Conservation (phyloP, 495 filamentous ascomycete genomes). For the Pseudoneurospora amorphoporcata region DNA sequence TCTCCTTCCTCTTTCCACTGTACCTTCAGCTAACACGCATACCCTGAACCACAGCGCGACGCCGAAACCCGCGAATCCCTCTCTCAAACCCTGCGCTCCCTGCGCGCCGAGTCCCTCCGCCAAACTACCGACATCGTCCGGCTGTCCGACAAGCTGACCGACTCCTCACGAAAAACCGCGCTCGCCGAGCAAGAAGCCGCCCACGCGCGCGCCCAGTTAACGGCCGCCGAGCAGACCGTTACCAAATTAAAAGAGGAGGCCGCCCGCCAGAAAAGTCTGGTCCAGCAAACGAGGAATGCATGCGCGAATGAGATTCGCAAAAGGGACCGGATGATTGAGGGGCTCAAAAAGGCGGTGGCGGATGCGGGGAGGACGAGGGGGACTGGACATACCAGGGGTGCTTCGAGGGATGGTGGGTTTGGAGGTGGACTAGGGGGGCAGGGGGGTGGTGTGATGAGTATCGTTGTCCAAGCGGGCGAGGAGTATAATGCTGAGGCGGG, state of each 20-base stretch:
- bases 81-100: slow-evolving; percentile 63
- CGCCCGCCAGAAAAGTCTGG: slow-evolving; percentile 59
- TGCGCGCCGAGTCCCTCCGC: slow-evolving; percentile 61
- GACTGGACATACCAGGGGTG: not conserved
- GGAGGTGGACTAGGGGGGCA: slow-evolving; percentile 17
- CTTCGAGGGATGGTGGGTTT: not conserved
- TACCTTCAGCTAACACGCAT: not conserved
- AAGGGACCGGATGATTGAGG: slow-evolving; percentile 78
- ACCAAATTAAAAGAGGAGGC: slow-evolving; percentile 71
- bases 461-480: slow-evolving; percentile 31
- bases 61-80: slow-evolving; percentile 73
- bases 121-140: slow-evolving; percentile 49
- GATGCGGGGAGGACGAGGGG: slow-evolving; percentile 40
- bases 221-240: slow-evolving; percentile 58
- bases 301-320: slow-evolving; percentile 91
- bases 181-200: slow-evolving; percentile 65
- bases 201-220: slow-evolving; percentile 54
- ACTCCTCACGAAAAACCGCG: slow-evolving; percentile 64
- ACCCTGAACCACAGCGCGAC: slow-evolving; percentile 53
- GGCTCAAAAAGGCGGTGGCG: slow-evolving; percentile 68
- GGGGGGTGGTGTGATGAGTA: slow-evolving; percentile 40
- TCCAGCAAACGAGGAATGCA: slow-evolving; percentile 72
- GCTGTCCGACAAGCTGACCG: slow-evolving; percentile 58
- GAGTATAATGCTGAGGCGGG: not conserved
- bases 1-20: too few relatives aligned